Evolutionary conservation across 2,329 filamentous ascomycete species (phyloP).

Genomic region (Colletotrichum euphorbiae): DNA sequence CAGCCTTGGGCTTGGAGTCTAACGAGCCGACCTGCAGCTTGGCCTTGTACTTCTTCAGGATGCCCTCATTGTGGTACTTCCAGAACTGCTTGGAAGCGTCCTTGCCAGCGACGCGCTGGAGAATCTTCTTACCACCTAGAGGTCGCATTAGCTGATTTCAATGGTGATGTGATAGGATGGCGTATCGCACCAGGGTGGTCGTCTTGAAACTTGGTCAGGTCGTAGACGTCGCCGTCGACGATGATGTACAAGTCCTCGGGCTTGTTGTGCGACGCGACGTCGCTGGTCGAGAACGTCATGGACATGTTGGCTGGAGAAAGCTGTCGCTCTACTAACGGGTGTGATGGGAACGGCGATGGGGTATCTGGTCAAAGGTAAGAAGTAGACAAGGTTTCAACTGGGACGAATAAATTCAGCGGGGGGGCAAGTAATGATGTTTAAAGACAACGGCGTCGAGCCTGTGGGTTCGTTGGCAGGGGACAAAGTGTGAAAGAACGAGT

Average conservation of each 20-base stretch:
- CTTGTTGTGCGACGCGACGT: slow-evolving; percentile 94
- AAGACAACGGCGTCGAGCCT: slow-evolving; percentile 23
- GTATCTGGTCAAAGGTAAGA: not conserved
- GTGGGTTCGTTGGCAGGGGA: slow-evolving; percentile 18
- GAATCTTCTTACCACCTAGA: slow-evolving; percentile 72
- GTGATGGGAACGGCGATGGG: not conserved
- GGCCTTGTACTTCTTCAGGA: slow-evolving; percentile 86
- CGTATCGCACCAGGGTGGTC: slow-evolving; percentile 78
- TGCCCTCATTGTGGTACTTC: slow-evolving; percentile 85
- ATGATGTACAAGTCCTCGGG: slow-evolving; percentile 87
- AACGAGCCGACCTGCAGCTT: slow-evolving; percentile 87
- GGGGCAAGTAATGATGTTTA: slow-evolving; percentile 29
- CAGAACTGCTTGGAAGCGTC: slow-evolving; percentile 76
- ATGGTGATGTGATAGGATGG: not conserved
- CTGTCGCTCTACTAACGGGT: slow-evolving; percentile 10
- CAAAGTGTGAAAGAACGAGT: slow-evolving; percentile 34
- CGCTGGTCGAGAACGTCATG: slow-evolving; percentile 83
- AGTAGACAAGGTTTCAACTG: slow-evolving; percentile 15
- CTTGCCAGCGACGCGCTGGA: slow-evolving; percentile 72
- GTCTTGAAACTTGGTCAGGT: slow-evolving; percentile 88
- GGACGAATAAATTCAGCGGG: not conserved
- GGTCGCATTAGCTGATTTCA: not conserved
- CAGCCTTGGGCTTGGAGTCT: slow-evolving; percentile 82
- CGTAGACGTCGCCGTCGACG: slow-evolving; percentile 95
- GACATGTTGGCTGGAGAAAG: slow-evolving; percentile 72